Evolutionary conservation across 345 rosid species (phyloP), one percentile per base, ranked within the genome.

Genomic region (Sapria himalayana): DNA sequence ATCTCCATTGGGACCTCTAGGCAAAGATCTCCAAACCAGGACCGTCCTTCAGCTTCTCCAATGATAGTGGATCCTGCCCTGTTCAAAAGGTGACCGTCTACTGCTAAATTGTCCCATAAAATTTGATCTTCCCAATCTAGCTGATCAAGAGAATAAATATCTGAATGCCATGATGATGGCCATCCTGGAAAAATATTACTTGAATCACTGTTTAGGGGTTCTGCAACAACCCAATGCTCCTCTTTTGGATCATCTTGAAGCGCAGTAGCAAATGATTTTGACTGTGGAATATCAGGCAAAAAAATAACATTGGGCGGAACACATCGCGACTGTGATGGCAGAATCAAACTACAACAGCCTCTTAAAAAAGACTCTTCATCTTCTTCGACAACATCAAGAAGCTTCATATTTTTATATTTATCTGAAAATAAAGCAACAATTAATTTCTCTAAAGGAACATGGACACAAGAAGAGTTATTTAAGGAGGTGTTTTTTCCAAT

Each of bases 61-160:
- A 58, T 15, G 60, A 58, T 48, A 41, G 58, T 49, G 46, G 46
- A 49, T 50, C 49, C 9, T 34, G 35, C 67, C 46, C 50, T 63
- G 64, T 23, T 54, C 41, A 51, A 73, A 57, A 48, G 53, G 47
- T 57, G 58, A 54, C 72, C 63, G 17, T 9, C 39, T 33, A 47
- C 57, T 51, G 95, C 73, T 50, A 73, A 67, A 60, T 48, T 60
- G 57, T 69, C 93, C 98, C 98, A 89, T 13, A 72, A 45, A 61
- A 82, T 89, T 34, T 46, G 66, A 25, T 76, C 68, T 63, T 89
- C 93, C 98, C 98, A 89, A 48, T 82, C 84, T 50, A 65, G 73
- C 69, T 89, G 95, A 57, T 74, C 92, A 56, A 89, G 86, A 37
- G 81, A 79, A 53, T 61, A 65, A 54, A 73, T 60, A 34, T 56